A percentile compares a stretch with the other conserved stretches of the same genome.
Evolutionary conservation across 75 land plant genomes (phyloP).

Genomic region (Chamaecyparis obtusa): DNA sequence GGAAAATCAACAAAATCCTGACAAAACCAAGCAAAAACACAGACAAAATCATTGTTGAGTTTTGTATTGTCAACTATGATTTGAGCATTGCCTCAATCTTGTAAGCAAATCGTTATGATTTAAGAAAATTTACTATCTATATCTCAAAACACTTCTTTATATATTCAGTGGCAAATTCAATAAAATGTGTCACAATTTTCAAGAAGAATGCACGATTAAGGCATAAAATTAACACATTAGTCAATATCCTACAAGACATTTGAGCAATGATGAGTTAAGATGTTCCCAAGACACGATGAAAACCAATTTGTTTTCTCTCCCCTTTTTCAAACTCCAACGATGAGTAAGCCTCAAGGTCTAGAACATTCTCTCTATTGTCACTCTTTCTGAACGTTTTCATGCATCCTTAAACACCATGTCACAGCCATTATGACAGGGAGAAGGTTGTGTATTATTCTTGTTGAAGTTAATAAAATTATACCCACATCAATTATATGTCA

Average conservation of each 20-base stretch:
- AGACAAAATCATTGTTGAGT: background rate
- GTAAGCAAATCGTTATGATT: too few species aligned
- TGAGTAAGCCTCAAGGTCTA: background rate
- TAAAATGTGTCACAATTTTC: background rate
- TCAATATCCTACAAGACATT: background rate
- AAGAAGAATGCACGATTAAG: background rate
- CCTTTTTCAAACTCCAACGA: background rate
- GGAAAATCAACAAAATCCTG: background rate
- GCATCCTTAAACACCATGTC: too few species aligned
- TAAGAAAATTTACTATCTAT: too few species aligned
- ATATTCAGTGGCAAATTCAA: too few species aligned
- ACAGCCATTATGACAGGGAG: too few species aligned
- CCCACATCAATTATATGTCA: background rate
- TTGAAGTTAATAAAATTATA: too few species aligned
- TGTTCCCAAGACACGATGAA: background rate
- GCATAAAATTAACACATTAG: too few species aligned
- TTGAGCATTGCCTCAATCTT: too few species aligned
- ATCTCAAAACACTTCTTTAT: too few species aligned
- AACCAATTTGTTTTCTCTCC: background rate
- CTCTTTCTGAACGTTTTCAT: too few species aligned
- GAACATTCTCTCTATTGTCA: background rate
- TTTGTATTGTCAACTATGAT: too few species aligned
- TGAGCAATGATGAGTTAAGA: background rate
- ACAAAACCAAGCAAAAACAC: background rate
- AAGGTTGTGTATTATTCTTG: background rate